Evolutionary conservation across 169 alveolate species (phyloP).

Genomic region (Plasmodium gonderi): DNA sequence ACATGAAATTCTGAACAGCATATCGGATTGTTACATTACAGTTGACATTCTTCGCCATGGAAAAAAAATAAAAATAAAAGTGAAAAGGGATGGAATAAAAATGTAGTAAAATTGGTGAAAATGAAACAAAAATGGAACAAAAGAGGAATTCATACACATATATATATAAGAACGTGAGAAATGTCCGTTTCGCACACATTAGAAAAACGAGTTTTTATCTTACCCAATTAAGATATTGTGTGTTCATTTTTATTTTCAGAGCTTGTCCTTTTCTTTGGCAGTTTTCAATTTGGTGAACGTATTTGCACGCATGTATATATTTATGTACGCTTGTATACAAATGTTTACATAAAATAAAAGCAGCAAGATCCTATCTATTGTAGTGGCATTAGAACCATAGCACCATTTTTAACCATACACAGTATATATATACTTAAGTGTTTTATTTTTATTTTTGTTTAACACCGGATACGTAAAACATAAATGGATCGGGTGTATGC

Average conservation of each 20-base stretch:
- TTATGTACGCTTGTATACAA: no score
- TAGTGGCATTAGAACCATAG: background rate
- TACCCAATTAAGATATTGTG: background rate
- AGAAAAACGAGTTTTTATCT: background rate
- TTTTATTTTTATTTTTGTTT: background rate
- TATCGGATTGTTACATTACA: slow-evolving; percentile 3
- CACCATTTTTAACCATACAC: background rate
- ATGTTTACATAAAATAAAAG: no score
- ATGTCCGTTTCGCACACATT: background rate
- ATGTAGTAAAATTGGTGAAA: background rate
- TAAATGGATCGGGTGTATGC: background rate
- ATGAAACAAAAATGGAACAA: background rate
- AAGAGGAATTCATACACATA: background rate
- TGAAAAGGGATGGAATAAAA: slow-evolving; percentile 1
- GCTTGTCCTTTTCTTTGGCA: background rate
- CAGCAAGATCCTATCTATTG: background rate
- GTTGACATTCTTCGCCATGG: slow-evolving; percentile 38
- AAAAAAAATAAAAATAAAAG: slow-evolving; percentile 38
- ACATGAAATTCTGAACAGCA: slow-evolving; percentile 66
- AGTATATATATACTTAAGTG: background rate
- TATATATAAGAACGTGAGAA: background rate
- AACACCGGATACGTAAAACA: background rate
- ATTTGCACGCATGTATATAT: background rate
- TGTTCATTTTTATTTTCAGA: background rate
- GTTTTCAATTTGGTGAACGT: background rate